Evolutionary conservation across 768 basidiomycete species (phyloP).

Genomic region (Lactifluus hygrophoroides): DNA sequence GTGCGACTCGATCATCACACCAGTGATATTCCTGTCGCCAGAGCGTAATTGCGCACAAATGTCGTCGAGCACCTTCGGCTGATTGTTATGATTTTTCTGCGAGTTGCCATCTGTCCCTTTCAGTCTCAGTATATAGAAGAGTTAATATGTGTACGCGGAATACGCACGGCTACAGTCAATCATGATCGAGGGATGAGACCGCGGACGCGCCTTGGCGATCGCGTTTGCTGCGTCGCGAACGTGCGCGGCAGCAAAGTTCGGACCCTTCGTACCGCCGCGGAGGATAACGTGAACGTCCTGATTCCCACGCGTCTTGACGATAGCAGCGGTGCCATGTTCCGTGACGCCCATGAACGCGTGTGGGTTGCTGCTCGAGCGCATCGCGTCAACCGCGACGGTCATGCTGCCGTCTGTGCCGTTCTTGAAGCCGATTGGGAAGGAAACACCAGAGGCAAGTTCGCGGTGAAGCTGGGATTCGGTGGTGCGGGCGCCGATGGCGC

Average conservation of each 20-base stretch:
- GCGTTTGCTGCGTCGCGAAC: slow-evolving; percentile 54
- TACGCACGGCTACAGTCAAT: slow-evolving; percentile 52
- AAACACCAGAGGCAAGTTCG: slow-evolving; percentile 90
- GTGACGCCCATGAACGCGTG: slow-evolving; percentile 96
- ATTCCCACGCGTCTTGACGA: slow-evolving; percentile 68
- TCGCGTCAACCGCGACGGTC: slow-evolving; percentile 90
- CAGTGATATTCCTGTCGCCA: slow-evolving; percentile 69
- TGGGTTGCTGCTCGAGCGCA: slow-evolving; percentile 84
- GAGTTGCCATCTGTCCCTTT: slow-evolving; percentile 77
- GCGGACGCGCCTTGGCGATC: slow-evolving; percentile 55
- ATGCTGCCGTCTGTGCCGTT: slow-evolving; percentile 95
- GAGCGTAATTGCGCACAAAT: slow-evolving; percentile 66
- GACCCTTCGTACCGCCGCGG: slow-evolving; percentile 84
- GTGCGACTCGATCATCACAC: slow-evolving; percentile 96
- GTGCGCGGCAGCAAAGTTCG: slow-evolving; percentile 74
- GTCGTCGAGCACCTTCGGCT: slow-evolving; percentile 67
- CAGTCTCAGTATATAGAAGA: not conserved
- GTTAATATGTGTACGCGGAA: not conserved
- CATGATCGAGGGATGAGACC: slow-evolving; percentile 64
- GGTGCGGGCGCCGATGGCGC: slow-evolving; percentile 94
- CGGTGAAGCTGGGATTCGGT: slow-evolving; percentile 97
- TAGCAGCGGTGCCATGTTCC: slow-evolving; percentile 82
- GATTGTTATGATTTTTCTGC: slow-evolving; percentile 88
- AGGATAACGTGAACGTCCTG: slow-evolving; percentile 91
- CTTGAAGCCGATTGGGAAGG: slow-evolving; percentile 99